Evolutionary conservation across 306 rosid species (phyloP).

Genomic region (Bauhinia variegata): DNA sequence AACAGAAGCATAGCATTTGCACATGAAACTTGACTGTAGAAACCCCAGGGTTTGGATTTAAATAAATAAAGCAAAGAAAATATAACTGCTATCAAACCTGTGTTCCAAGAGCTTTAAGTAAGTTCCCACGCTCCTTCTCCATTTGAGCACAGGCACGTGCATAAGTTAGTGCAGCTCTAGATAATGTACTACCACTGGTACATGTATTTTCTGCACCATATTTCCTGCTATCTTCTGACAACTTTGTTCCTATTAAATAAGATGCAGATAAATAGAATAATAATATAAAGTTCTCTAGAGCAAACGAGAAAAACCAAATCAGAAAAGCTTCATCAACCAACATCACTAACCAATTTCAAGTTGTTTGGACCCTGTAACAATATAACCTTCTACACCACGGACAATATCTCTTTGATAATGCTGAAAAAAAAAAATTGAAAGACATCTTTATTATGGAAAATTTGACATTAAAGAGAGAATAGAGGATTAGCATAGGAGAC

Average conservation of each 20-base stretch:
- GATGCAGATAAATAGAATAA: conserved; percentile 33
- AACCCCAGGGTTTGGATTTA: neutral
- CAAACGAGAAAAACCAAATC: neutral
- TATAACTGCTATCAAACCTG: conserved; percentile 61
- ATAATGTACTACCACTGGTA: conserved; percentile 82
- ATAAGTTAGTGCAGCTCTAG: conserved; percentile 78
- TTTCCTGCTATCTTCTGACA: conserved; percentile 96
- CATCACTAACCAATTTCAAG: conserved; percentile 79
- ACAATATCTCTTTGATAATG: conserved; percentile 98
- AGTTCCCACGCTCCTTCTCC: conserved; percentile 92
- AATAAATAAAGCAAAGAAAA: neutral
- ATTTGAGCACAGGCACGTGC: conserved; percentile 89
- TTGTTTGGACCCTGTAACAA: conserved; percentile 95
- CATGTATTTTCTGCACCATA: conserved; percentile 96
- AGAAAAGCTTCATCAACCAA: conserved; percentile 31
- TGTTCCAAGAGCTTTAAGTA: conserved; percentile 91
- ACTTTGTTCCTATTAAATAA: conserved; percentile 78
- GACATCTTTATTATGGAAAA: conserved; percentile 21
- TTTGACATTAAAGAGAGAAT: conserved; percentile 23
- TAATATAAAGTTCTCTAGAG: conserved; percentile 8
- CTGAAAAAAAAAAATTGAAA: conserved; percentile 46
- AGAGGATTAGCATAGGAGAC: conserved; percentile 29
- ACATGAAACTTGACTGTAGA: conserved; percentile 2
- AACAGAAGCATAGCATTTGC: neutral
- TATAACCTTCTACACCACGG: conserved; percentile 95